A percentile compares a stretch with the other conserved stretches of the same genome.
These are phyloP conservation scores for Leccinum huronense DNA, from an alignment of 1,284 basidiomycete genomes.

Conservation along the genomic window DNA sequence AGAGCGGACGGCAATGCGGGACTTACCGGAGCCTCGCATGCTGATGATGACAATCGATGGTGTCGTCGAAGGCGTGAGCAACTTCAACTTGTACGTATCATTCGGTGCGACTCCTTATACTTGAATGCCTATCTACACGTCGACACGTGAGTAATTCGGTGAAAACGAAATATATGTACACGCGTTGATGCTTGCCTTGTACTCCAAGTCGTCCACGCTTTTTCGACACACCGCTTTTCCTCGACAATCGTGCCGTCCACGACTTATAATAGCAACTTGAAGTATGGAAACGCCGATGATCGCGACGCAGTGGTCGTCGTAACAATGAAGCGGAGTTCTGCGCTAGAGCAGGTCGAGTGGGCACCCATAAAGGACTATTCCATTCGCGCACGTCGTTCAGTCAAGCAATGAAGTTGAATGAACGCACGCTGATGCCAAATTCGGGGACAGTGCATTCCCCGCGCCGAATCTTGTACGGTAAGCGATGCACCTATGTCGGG, in stretches of 20 bases:
- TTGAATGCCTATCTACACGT: constrained; percentile 78
- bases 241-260: constrained; percentile 80
- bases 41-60: constrained; percentile 78
- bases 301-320: constrained; percentile 97
- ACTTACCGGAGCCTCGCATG: constrained; percentile 98
- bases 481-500: constrained; percentile 58
- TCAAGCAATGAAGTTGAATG: too few relatives aligned
- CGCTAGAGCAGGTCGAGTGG: constrained; percentile 60
- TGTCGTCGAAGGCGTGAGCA: constrained; percentile 14
- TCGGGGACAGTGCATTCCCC: constrained; percentile 78
- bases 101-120: constrained; percentile 72
- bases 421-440: constrained; percentile 60
- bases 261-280: constrained; percentile 56
- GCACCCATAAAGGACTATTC: constrained; percentile 86
- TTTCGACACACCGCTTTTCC: constrained; percentile 98
- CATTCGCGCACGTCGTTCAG: constrained; percentile 89
- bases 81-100: constrained; percentile 33
- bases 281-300: constrained; percentile 86
- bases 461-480: constrained; percentile 87
- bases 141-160: constrained; percentile 1
- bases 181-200: constrained; percentile 59
- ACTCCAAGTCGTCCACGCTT: constrained; percentile 98
- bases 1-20: constrained; percentile 75
- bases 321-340: constrained; percentile 86
- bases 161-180: neutral